Conservation (phyloP, 768 basidiomycete species). For the Favolaschia claudopus region DNA sequence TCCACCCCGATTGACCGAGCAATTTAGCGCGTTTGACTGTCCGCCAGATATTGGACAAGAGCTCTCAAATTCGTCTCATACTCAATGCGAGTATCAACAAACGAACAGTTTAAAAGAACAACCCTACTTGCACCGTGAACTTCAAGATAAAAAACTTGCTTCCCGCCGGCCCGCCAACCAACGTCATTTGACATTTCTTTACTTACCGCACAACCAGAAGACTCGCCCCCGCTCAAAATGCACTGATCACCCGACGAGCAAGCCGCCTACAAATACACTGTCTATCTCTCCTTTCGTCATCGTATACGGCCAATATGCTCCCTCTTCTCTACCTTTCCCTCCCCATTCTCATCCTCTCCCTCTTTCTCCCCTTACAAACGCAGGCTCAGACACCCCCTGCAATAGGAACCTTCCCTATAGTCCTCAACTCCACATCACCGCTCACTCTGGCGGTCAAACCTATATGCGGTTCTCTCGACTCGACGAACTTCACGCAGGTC, state of each 20-base stretch:
- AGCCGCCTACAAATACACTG: neutral
- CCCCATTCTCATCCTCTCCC: no score
- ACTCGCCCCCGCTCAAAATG: neutral
- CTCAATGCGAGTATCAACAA: no score
- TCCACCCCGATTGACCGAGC: no score
- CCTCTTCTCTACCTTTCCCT: neutral
- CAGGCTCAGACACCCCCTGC: slow-evolving; percentile 5
- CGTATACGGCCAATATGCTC: slow-evolving; percentile 9
- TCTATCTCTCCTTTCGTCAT: no score
- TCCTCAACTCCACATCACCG: slow-evolving; percentile 36
- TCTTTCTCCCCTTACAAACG: no score
- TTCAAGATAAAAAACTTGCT: no score
- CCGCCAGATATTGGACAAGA: no score
- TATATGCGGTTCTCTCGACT: slow-evolving; percentile 33
- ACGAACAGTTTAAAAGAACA: no score
- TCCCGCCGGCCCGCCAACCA: slow-evolving; percentile 8
- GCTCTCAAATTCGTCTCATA: no score
- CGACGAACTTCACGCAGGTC: slow-evolving; percentile 35
- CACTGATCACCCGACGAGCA: slow-evolving; percentile 5
- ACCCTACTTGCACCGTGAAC: no score
- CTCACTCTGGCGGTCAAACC: slow-evolving; percentile 35
- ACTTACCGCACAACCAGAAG: neutral
- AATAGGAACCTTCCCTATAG: slow-evolving; percentile 30
- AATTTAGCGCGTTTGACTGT: no score
- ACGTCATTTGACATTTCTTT: slow-evolving; percentile 21